Base-by-base conservation (phyloP, 345 rosid species). In the Triadica sebifera region DNA sequence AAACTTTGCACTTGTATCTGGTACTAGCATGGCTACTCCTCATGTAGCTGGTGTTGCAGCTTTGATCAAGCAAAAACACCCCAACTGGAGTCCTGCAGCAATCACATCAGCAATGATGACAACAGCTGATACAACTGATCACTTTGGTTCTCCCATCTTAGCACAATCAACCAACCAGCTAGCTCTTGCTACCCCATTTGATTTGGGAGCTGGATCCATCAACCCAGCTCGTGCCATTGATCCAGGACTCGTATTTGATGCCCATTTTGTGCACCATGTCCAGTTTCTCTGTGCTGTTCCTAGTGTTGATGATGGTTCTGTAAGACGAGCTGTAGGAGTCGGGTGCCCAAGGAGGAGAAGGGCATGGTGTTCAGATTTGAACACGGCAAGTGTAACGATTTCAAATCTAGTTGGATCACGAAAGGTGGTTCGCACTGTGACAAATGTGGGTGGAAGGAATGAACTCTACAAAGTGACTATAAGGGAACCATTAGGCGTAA, bases 11-110 rank as follows among this genome's bases (percentile, higher is more conserved):
- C 83, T 85, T 43, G 66, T 79, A 3, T 83, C 86, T 11, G 86
- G 86, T 38, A 85, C 88, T 15, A 81, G 86, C 80, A 83, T 85
- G 88, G 85, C 85, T 1, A 78, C 86, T 39, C 86, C 86, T 46
- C 88, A 83, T 50, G 72, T 85, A 22, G 86, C 88, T 70, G 88
- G 84, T 29, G 78, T 85, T 67, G 86, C 88, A 55, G 85, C 88
- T 75, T 70, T 85, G 69, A 81, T 85, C 79, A 83, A 85, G 81
- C 86, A 81, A 24, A 85, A 57, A 59, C 88, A 85, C 74, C 88
- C 81, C 16, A 81, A 67, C 52, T 83, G 86, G 88, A 72, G 81
- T 67, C 88, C 86, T n/a, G 84, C 85, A 12, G 88, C 86, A 43
- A 81, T 85, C 67, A 72, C 82, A 46, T 81, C 86, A 25, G 86